Evolutionary conservation across 2,329 filamentous ascomycete genomes (phyloP).

Genomic region (Colletotrichum destructivum): DNA sequence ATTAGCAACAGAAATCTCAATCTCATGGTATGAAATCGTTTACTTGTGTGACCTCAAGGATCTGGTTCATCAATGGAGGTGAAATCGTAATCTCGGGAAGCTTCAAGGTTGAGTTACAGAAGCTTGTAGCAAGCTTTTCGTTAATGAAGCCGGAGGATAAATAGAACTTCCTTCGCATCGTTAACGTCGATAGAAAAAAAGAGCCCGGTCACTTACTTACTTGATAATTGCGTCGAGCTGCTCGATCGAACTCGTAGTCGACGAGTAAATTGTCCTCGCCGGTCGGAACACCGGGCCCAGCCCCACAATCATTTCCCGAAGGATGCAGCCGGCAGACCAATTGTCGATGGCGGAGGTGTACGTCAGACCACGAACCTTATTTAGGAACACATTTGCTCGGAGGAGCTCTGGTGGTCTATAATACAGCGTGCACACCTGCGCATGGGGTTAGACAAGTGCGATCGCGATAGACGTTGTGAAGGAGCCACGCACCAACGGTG

Average conservation of each 20-base stretch:
- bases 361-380: background rate
- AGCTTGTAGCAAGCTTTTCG: background rate
- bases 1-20: background rate
- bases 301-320: background rate
- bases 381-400: background rate
- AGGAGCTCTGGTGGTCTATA: conserved; percentile 1
- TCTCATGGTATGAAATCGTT: background rate
- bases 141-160: background rate
- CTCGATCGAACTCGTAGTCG: background rate
- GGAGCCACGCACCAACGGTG: background rate
- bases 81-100: background rate
- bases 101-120: background rate
- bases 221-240: background rate
- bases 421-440: background rate
- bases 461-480: background rate
- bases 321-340: conserved; percentile 3
- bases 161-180: background rate
- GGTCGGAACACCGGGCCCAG: background rate
- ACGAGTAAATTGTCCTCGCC: background rate
- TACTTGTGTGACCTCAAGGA: conserved; percentile 3
- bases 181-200: background rate
- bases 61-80: background rate
- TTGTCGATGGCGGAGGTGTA: conserved; percentile 2
- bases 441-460: conserved; percentile 1
- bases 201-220: background rate